These are phyloP conservation scores for Phytophthora nicotianae DNA, from an alignment of 352 stramenopile species.

Conservation along the genomic window DNA sequence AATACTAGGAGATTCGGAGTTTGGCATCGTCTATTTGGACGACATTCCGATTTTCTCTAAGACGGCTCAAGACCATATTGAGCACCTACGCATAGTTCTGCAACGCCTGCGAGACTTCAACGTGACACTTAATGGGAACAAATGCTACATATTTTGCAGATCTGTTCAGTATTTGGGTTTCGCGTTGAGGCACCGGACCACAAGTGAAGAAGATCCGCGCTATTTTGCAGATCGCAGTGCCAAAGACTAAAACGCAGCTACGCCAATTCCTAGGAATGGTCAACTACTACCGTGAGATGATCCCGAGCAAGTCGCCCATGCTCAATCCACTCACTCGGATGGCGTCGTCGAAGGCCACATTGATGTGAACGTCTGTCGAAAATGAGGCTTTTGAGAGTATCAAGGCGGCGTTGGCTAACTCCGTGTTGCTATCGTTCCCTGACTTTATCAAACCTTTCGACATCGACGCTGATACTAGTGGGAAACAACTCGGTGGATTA, in stretches of 20 bases:
- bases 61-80: slow-evolving; percentile 3
- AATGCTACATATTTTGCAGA: no score
- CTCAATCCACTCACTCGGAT: not conserved
- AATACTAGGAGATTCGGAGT: slow-evolving; percentile 8
- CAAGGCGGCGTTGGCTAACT: slow-evolving; percentile 9
- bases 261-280: slow-evolving; percentile 9
- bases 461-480: not conserved
- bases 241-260: no score
- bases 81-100: slow-evolving; percentile 6
- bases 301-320: slow-evolving; percentile 6
- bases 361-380: slow-evolving; percentile 12
- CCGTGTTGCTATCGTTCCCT: slow-evolving; percentile 6
- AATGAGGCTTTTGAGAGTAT: slow-evolving; percentile 3
- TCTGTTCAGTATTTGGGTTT: no score
- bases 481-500: slow-evolving; percentile 3
- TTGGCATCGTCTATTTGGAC: slow-evolving; percentile 12
- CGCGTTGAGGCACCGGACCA: no score
- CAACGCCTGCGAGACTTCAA: not conserved
- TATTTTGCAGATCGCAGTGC: no score
- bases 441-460: not conserved
- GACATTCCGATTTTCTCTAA: slow-evolving; percentile 4
- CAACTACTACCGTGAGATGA: slow-evolving; percentile 18
- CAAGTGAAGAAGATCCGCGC: no score
- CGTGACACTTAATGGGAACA: slow-evolving; percentile 3
- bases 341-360: not conserved